Evolutionary conservation across 2,329 filamentous ascomycete species (phyloP).

Genomic region (Colletotrichum magnum): DNA sequence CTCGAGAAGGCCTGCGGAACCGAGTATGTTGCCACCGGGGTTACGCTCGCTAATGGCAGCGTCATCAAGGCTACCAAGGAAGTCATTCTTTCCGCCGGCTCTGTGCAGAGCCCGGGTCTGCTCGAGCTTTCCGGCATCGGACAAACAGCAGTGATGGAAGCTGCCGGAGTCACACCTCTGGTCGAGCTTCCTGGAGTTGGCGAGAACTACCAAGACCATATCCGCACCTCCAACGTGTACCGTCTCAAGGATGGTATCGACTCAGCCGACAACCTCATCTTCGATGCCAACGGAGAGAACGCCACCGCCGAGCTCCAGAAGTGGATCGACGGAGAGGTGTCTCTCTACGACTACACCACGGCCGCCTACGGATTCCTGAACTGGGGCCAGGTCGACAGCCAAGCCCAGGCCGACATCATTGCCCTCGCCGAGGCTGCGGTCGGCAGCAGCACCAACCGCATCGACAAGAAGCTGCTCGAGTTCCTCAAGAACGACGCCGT

Average conservation of each 20-base stretch:
- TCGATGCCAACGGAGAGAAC: conserved; percentile 48
- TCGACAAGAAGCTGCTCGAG: conserved; percentile 56
- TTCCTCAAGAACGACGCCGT: conserved; percentile 53
- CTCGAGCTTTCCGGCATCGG: conserved; percentile 73
- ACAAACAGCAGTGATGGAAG: conserved; percentile 59
- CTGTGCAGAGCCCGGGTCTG: conserved; percentile 68
- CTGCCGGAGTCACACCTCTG: conserved; percentile 62
- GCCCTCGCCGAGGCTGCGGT: conserved; percentile 50
- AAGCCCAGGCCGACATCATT: conserved; percentile 45
- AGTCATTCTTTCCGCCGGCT: conserved; percentile 57
- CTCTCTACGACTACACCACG: conserved; percentile 55
- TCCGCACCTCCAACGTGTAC: conserved; percentile 50
- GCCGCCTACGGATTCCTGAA: conserved; percentile 57
- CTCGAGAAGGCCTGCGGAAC: conserved; percentile 45
- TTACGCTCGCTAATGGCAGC: conserved; percentile 45
- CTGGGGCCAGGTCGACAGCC: conserved; percentile 55
- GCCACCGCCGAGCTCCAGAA: conserved; percentile 56
- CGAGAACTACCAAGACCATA: conserved; percentile 52
- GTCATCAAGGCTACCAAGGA: conserved; percentile 45
- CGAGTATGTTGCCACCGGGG: conserved; percentile 39
- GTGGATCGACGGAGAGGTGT: conserved; percentile 48
- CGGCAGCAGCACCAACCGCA: conserved; percentile 46
- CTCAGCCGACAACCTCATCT: conserved; percentile 48
- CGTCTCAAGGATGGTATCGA: conserved; percentile 46
- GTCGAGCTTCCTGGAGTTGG: conserved; percentile 70